Evolutionary conservation across 345 rosid species (phyloP), one percentile per base, ranked within the genome.

Genomic region (Camelina neglecta): DNA sequence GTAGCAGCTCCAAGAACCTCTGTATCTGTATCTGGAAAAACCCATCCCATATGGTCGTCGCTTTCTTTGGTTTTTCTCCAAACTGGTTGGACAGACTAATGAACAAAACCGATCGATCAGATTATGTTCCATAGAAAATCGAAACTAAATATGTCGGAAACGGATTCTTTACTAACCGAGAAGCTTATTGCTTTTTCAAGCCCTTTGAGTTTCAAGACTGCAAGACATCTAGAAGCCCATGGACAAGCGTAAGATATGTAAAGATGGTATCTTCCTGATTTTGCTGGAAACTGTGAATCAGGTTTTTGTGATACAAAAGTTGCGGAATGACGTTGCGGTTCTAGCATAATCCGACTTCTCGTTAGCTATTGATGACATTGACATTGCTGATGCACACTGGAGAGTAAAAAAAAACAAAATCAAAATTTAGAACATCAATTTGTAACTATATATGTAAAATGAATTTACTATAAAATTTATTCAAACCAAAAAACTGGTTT

Each of bases 241-340:
- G 97, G 97, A 71, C 97, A 92, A 67, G 97, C 97, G 80, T 90
- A 92, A 3, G 97, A 90, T 69, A 93, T 75, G 38, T 93, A 93
- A 41, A 93, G 83, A 89, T 90, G 98, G 79, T 93, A 93, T 79
- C 98, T 85, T 67, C 92, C 90, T 16, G 96, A 75, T 65, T 87
- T 93, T 13, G 93, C 84, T 13, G 88, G 88, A 77, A 93, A 93
- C 57, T 71, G 83, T 11, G 96, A 86, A 63, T 84, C 80, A 2
- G 81, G 84, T 39, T 89, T 83, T 38, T 75, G 78, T 4, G 85
- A 89, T 44, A 90, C 84, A 55, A 82, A 82, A 78, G 83, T 85
- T 85, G 2, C 86, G 89, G 64, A 93, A 93, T 16, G 95, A 85
- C 33, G 96, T 89, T 79, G 89, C 90, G 21, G 87, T 83, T 81